Base-by-base conservation (phyloP, 139 green algal genomes). In the Klebsormidium nitens region DNA sequence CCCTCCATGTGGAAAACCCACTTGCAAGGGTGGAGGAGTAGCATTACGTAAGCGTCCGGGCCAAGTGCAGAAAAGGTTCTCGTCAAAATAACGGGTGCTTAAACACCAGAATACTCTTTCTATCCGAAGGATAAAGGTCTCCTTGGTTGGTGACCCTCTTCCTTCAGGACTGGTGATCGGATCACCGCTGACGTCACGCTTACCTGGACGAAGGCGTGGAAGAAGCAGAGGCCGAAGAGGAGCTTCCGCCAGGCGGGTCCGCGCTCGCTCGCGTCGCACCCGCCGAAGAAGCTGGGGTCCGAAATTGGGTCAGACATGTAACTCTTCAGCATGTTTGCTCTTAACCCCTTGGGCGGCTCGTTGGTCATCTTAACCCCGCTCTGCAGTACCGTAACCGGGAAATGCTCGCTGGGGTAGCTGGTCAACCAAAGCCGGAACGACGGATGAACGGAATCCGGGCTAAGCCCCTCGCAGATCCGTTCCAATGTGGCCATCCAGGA, bases 361-460 rank as follows among this genome's bases (percentile, higher is more conserved):
- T 84, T 87, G 32, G 86, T 90, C 83, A 91, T 91, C 75, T 91
- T 91, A 64, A 91, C 79, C 38, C 84, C 83, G 64, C 81, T 86
- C 74, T 92, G 86, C 63, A 92, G 81, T 31, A 92, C 80, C 14
- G 82, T 71, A 8, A 86, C 81, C 0, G 87, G 87, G 66, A 93
- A 91, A 8, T 78, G 58, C 5, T 75, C 69, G 32, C 72, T 83
- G 48, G 87, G 88, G 74, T 89, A 88, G 60, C 69, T 83, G 2
- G 80, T 87, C 35, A 91, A 78, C 85, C 84, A 89, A 46, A 89
- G 73, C 49, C 88, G 37, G 83, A 94, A 92, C 26, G 3, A 14
- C 1, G 62, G 38, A 64, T 72, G 50, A 1, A 65, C 72, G 36
- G 39, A 59, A 4, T 82, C 66, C 23, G 59, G 28, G 4, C 60